Evolutionary conservation across 495 filamentous ascomycete genomes (phyloP).

Genomic region (Amphirosellinia nigrospora): DNA sequence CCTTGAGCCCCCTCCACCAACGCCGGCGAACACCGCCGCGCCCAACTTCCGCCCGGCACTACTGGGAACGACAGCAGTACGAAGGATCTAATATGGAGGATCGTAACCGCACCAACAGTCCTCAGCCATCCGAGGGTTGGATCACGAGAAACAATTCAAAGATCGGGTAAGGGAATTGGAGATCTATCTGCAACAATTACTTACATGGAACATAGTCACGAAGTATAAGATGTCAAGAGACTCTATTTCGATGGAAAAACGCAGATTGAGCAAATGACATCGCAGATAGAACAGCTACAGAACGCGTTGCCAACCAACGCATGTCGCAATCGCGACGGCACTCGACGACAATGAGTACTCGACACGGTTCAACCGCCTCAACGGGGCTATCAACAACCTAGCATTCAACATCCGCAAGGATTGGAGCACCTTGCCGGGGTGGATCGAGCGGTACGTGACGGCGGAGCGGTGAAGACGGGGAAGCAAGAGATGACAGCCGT

Average conservation of each 20-base stretch:
- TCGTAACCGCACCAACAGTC: slow-evolving; percentile 66
- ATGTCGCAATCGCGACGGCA: slow-evolving; percentile 94
- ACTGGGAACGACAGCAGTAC: slow-evolving; percentile 46
- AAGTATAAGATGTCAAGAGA: slow-evolving; percentile 97
- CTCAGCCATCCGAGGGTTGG: slow-evolving; percentile 61
- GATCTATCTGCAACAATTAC: slow-evolving; percentile 14
- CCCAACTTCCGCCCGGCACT: slow-evolving; percentile 49
- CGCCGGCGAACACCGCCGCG: slow-evolving; percentile 39
- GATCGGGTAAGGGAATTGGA: slow-evolving; percentile 62
- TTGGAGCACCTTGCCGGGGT: slow-evolving; percentile 80
- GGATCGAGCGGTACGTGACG: slow-evolving; percentile 80
- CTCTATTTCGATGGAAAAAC: slow-evolving; percentile 95
- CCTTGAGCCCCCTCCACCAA: slow-evolving; percentile 50
- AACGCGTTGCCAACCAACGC: slow-evolving; percentile 94
- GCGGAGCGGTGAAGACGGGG: slow-evolving; percentile 79
- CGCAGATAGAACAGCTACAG: slow-evolving; percentile 92
- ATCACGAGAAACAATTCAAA: slow-evolving; percentile 63
- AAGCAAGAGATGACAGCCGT: slow-evolving; percentile 97
- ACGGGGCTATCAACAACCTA: slow-evolving; percentile 93
- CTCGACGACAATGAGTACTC: slow-evolving; percentile 96
- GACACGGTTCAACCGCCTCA: slow-evolving; percentile 87
- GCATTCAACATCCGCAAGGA: slow-evolving; percentile 94
- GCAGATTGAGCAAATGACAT: slow-evolving; percentile 84
- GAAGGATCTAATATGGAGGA: slow-evolving; percentile 50
- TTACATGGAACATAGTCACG: slow-evolving; percentile 61